Percentiles rank a stretch among this genome's conserved stretches.
Conservation (phyloP, 306 rosid genomes). For the Calophaca sinica region DNA sequence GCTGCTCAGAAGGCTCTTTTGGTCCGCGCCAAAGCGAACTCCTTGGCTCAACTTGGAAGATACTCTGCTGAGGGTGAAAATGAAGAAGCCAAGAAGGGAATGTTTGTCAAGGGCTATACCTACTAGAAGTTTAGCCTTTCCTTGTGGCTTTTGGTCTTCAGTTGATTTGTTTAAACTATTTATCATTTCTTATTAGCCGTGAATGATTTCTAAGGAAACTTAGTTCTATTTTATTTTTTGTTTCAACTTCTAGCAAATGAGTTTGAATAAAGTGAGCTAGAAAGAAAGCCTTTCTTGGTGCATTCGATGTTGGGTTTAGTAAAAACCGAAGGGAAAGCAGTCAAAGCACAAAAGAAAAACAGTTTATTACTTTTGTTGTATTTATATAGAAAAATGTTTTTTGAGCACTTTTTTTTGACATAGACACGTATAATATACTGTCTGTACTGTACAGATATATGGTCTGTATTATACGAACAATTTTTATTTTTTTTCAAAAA, state of each 20-base stretch:
- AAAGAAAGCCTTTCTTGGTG: conserved; percentile 43
- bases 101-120: conserved; percentile 94
- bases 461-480: too few species aligned
- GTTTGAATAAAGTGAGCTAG: conserved; percentile 65
- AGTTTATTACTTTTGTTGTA: conserved; percentile 11
- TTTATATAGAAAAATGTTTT: too few species aligned
- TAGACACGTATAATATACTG: too few species aligned
- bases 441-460: too few species aligned
- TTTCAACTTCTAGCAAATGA: conserved; percentile 40
- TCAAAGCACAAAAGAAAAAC: background rate
- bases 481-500: too few species aligned
- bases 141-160: conserved; percentile 18
- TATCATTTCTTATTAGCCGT: conserved; percentile 14
- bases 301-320: conserved; percentile 23
- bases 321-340: background rate
- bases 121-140: conserved; percentile 53
- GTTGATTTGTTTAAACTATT: conserved; percentile 21
- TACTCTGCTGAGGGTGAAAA: conserved; percentile 86
- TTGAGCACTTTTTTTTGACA: too few species aligned
- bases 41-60: conserved; percentile 95
- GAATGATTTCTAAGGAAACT: conserved; percentile 44
- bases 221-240: conserved; percentile 44
- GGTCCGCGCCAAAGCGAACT: conserved; percentile 96
- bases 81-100: conserved; percentile 88
- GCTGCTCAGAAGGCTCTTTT: conserved; percentile 84